Base-by-base conservation (phyloP, 2,329 filamentous ascomycete species). In the Fusarium sp. region DNA sequence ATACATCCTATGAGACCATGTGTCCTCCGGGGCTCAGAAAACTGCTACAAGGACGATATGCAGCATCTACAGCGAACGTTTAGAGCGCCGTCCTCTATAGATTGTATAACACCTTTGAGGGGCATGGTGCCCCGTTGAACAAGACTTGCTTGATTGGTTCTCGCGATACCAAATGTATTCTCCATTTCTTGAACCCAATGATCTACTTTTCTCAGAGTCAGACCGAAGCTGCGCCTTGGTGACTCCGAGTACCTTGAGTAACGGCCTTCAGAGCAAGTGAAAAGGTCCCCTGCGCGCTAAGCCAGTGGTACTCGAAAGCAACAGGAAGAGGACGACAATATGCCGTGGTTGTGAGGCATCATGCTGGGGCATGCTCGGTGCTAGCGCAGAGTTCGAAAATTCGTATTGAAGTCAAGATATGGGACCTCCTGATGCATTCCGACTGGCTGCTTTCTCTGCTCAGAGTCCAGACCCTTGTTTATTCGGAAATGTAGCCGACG, bases 171-270 rank as follows among this genome's bases (percentile, higher is more conserved):
- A 19, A 19, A 32, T 47, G 32, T 39, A 23, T 11, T 4, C 10
- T 38, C 30, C 32, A 7, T 17, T 14, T 34, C 17, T n/a, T 34
- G 32, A 17, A 36, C 17, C 34, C 34, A 36, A 36, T 19, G 9
- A 7, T 34, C 17, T 36, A 36, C 34, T 36, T 36, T n/a, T 10
- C 34, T 19, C 19, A n/a, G 53, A 52, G 52, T 64, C 42, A 53
- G 61, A 45, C 61, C 30, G 45, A 63, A 62, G 30, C 48, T 64
- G 47, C 34, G 38, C 52, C 48, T 51, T 50, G 24, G 55, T 46
- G 44, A 53, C n/a, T 36, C 47, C 30, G 28, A 44, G 51, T 49
- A 51, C 63, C 24, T 38, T 43, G 39, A 23, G 40, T 50, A 42
- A 59, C 46, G 34, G 19, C 17, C 34, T 19, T 36, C 4, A 12